A percentile compares a stretch with the other conserved stretches of the same genome.
Evolutionary conservation across 495 filamentous ascomycete species (phyloP).

Genomic region (Penicillium cosmopolitanum): DNA sequence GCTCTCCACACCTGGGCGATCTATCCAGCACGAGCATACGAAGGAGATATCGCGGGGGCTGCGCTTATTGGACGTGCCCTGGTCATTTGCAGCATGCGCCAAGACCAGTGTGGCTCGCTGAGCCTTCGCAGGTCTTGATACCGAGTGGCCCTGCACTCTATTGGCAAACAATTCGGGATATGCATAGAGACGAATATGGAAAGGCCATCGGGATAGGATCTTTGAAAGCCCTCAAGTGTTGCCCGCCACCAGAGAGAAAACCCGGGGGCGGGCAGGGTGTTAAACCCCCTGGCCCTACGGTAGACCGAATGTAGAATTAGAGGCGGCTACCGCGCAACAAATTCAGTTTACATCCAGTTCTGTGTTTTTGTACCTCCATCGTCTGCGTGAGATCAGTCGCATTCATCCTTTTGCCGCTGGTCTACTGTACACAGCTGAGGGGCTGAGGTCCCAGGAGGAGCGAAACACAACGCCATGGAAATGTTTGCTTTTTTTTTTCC

Average conservation of each 20-base stretch:
- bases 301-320: background rate
- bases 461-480: constrained; percentile 1
- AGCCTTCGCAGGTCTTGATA: constrained; percentile 7
- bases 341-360: background rate
- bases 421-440: constrained; percentile 3
- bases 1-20: constrained; percentile 20
- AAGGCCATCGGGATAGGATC: background rate
- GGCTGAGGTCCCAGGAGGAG: background rate
- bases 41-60: constrained; percentile 21
- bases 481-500: constrained; percentile 28
- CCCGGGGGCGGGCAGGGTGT: no score
- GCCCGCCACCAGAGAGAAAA: background rate
- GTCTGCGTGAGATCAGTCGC: background rate
- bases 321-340: constrained; percentile 27
- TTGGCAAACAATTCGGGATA: constrained; percentile 14
- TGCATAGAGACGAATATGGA: background rate
- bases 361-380: background rate
- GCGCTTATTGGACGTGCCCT: constrained; percentile 23
- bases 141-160: constrained; percentile 4
- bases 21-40: constrained; percentile 24
- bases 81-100: constrained; percentile 28
- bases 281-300: no score
- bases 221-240: background rate
- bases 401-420: background rate
- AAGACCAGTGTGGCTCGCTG: constrained; percentile 31